A percentile compares a stretch with the other conserved stretches of the same genome.
Conservation (phyloP, 2,329 filamentous ascomycete species). For the Ceratocystis albifundus region DNA sequence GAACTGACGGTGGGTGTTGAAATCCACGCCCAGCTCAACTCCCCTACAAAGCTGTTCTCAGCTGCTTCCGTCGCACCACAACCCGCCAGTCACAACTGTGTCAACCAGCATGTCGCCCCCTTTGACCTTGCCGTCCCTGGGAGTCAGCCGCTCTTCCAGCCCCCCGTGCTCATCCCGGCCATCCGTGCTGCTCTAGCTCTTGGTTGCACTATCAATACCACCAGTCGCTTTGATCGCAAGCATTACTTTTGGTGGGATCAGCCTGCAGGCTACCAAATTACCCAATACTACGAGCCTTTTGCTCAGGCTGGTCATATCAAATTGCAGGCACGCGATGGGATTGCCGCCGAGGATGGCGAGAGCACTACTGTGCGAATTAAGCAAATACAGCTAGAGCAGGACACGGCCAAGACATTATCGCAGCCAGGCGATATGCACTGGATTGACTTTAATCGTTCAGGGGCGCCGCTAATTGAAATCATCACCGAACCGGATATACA, state of each 20-base stretch:
- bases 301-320: slow-evolving; percentile 60
- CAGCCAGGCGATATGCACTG: slow-evolving; percentile 62
- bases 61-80: slow-evolving; percentile 46
- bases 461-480: slow-evolving; percentile 83
- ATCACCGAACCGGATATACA: slow-evolving; percentile 87
- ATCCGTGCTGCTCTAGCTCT: slow-evolving; percentile 77
- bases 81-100: slow-evolving; percentile 30
- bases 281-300: slow-evolving; percentile 76
- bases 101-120: slow-evolving; percentile 76
- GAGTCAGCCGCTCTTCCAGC: slow-evolving; percentile 76
- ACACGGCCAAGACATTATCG: slow-evolving; percentile 86
- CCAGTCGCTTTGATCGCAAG: slow-evolving; percentile 85
- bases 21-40: slow-evolving; percentile 93
- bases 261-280: slow-evolving; percentile 92
- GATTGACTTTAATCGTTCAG: slow-evolving; percentile 88
- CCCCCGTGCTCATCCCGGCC: slow-evolving; percentile 74
- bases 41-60: slow-evolving; percentile 80
- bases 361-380: slow-evolving; percentile 69
- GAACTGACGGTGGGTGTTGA: slow-evolving; percentile 93
- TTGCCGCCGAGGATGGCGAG: slow-evolving; percentile 60
- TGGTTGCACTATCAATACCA: slow-evolving; percentile 61
- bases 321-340: slow-evolving; percentile 64
- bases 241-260: slow-evolving; percentile 99
- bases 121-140: slow-evolving; percentile 89
- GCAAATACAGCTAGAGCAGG: slow-evolving; percentile 94